These are phyloP conservation scores for Selaginella moellendorffii DNA, from an alignment of 75 land plant genomes.

Conservation along the genomic window DNA sequence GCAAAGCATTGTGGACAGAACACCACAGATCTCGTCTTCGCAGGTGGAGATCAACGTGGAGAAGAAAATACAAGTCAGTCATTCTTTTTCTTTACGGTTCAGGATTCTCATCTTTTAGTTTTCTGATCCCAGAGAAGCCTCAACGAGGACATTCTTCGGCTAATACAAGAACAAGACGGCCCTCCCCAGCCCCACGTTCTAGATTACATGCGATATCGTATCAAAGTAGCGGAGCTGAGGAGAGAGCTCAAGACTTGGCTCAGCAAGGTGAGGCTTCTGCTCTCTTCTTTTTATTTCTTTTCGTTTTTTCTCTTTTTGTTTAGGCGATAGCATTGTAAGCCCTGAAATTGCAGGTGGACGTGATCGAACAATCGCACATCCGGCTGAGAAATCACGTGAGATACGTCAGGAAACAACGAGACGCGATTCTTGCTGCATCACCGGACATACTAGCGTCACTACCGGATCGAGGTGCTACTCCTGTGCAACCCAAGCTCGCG, in stretches of 20 bases:
- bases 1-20: not conserved
- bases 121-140: not conserved
- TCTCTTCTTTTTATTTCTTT: too few relatives aligned
- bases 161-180: slow-evolving; percentile 15
- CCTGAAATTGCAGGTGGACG: not conserved
- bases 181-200: slow-evolving; percentile 10
- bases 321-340: too few relatives aligned
- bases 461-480: not conserved
- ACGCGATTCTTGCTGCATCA: not conserved
- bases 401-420: not conserved
- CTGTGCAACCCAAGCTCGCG: too few relatives aligned
- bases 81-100: not conserved
- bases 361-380: not conserved
- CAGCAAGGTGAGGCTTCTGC: not conserved
- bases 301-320: too few relatives aligned
- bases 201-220: slow-evolving; percentile 10
- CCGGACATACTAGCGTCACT: not conserved
- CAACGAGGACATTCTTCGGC: not conserved
- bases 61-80: not conserved
- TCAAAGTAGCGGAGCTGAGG: not conserved
- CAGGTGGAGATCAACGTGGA: slow-evolving; percentile 5
- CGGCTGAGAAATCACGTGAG: not conserved
- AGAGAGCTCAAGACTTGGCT: not conserved
- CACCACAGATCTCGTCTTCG: not conserved
- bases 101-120: not conserved